Conservation (phyloP, 2,329 filamentous ascomycete species). For the Xylaria sp. region DNA sequence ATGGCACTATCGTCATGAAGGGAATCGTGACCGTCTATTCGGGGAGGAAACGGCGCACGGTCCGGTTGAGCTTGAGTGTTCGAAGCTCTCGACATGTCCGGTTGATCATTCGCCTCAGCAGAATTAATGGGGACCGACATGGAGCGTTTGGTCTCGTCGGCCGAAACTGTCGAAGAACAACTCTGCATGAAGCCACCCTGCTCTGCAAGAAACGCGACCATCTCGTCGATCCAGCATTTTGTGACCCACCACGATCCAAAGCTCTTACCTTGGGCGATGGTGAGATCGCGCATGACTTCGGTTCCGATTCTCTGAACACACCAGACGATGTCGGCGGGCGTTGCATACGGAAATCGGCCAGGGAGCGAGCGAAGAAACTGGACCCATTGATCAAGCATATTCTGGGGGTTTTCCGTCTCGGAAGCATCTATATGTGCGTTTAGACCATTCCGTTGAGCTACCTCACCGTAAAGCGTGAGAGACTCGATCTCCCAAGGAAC, state of each 20-base stretch:
- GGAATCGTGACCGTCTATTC: constrained; percentile 57
- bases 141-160: constrained; percentile 50
- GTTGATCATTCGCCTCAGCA: constrained; percentile 53
- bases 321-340: constrained; percentile 77
- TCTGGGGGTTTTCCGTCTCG: constrained; percentile 61
- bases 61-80: constrained; percentile 60
- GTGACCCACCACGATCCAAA: constrained; percentile 96
- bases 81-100: constrained; percentile 53
- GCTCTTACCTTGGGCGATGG: constrained; percentile 78
- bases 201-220: constrained; percentile 89
- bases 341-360: constrained; percentile 76
- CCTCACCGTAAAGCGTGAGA: constrained; percentile 68
- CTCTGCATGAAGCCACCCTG: constrained; percentile 86
- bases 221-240: constrained; percentile 95
- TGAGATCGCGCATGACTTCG: constrained; percentile 82
- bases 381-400: constrained; percentile 82
- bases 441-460: constrained; percentile 59
- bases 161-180: constrained; percentile 50
- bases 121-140: constrained; percentile 40
- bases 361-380: constrained; percentile 76
- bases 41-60: constrained; percentile 60
- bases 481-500: constrained; percentile 73
- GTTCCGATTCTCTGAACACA: constrained; percentile 81
- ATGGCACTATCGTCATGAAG: constrained; percentile 78
- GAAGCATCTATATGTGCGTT: constrained; percentile 53